phyloP scores from a whole-genome alignment of 1,284 basidiomycete species.

The Stygiomarasmius scandens region DNA sequence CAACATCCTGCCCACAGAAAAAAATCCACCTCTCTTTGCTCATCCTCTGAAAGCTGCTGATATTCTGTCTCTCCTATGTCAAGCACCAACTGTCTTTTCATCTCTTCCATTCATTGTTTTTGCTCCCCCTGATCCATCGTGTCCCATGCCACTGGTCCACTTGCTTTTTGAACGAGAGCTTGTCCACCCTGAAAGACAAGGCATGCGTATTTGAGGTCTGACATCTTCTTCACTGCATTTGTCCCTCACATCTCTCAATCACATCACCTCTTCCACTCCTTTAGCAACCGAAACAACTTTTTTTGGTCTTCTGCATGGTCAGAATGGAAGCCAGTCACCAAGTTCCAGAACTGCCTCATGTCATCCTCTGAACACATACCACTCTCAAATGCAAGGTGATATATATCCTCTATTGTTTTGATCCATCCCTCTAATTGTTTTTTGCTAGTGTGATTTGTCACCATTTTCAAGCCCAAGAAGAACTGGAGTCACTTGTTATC shows the following conservation, averaged over 20 bases:
- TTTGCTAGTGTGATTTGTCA: slow-evolving; percentile 27
- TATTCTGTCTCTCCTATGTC: slow-evolving; percentile 16
- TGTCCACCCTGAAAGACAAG: slow-evolving; percentile 3
- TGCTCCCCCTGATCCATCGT: not conserved
- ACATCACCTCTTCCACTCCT: slow-evolving; percentile 13
- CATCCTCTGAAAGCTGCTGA: slow-evolving; percentile 14
- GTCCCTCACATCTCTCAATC: slow-evolving; percentile 13
- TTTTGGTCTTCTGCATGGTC: slow-evolving; percentile 24
- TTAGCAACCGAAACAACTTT: slow-evolving; percentile 16
- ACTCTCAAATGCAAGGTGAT: slow-evolving; percentile 18
- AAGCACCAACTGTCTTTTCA: not conserved
- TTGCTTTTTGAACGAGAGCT: not conserved
- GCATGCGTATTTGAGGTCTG: not conserved
- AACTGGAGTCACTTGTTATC: slow-evolving; percentile 3
- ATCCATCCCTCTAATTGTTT: slow-evolving; percentile 27
- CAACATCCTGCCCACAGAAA: slow-evolving; percentile 30
- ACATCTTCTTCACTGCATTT: slow-evolving; percentile 1
- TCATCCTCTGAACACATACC: slow-evolving; percentile 12
- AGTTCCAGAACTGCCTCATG: slow-evolving; percentile 15
- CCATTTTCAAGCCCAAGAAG: slow-evolving; percentile 22
- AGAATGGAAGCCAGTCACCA: slow-evolving; percentile 22
- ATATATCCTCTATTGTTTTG: slow-evolving; percentile 18
- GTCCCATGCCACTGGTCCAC: slow-evolving; percentile 4
- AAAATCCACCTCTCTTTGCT: slow-evolving; percentile 17
- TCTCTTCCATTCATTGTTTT: not conserved